These are phyloP conservation scores for Corrigiola litoralis DNA, from an alignment of 179 eudicot genomes.

Conservation along the genomic window DNA sequence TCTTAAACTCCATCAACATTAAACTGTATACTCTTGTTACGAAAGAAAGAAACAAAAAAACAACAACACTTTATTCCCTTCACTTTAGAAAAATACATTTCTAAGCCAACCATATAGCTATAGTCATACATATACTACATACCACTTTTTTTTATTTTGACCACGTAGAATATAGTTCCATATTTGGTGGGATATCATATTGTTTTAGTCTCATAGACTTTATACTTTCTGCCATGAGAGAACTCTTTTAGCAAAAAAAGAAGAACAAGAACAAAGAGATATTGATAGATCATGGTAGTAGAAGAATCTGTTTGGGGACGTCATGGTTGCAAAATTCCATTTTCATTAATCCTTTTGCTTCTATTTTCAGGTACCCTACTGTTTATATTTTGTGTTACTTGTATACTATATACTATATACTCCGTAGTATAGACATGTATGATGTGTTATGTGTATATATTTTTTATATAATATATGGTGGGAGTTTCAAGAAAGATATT, in stretches of 20 bases:
- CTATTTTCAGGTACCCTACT: conserved; percentile 31
- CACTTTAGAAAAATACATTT: conserved; percentile 19
- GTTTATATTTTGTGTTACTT: neutral
- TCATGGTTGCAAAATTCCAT: conserved; percentile 13
- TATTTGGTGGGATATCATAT: conserved; percentile 17
- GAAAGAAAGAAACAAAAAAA: neutral
- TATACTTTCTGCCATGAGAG: conserved; percentile 11
- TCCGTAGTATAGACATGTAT: neutral
- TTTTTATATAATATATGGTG: neutral
- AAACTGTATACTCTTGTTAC: neutral
- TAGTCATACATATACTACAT: neutral
- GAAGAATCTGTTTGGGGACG: conserved; percentile 25
- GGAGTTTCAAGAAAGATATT: conserved; percentile 24
- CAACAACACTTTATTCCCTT: conserved; percentile 17
- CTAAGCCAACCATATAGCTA: conserved; percentile 19
- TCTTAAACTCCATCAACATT: neutral
- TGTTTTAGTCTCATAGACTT: neutral
- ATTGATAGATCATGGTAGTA: conserved; percentile 31
- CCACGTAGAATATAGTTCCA: conserved; percentile 20
- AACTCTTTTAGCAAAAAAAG: neutral
- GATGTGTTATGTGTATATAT: neutral
- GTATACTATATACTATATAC: neutral
- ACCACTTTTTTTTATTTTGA: conserved; percentile 10
- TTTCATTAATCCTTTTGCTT: conserved; percentile 18
- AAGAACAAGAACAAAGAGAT: neutral